A percentile compares a stretch with the other conserved stretches of the same genome.
These are phyloP conservation scores for Mrakia blollopis DNA, from an alignment of 768 basidiomycete genomes.

Conservation along the genomic window DNA sequence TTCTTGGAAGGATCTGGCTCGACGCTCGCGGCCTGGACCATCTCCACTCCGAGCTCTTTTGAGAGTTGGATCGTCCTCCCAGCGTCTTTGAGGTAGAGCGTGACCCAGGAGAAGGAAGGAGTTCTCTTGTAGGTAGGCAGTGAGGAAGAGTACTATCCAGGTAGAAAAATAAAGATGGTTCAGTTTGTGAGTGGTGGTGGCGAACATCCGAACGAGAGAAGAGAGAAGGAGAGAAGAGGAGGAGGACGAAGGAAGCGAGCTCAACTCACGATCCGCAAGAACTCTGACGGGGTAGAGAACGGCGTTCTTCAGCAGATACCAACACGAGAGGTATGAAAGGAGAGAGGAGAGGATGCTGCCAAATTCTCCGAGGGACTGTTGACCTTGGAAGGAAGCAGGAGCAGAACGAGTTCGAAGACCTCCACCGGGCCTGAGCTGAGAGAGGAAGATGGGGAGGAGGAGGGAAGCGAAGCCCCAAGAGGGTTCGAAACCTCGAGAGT, in stretches of 20 bases:
- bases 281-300: background rate
- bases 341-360: background rate
- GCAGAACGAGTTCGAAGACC: background rate
- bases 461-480: background rate
- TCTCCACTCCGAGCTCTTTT: background rate
- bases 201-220: background rate
- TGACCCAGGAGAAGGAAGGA: constrained; percentile 1
- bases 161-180: background rate
- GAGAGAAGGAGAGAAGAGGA: too few species aligned
- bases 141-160: background rate
- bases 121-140: background rate
- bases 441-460: background rate
- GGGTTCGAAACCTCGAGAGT: background rate
- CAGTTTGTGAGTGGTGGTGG: background rate
- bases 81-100: constrained; percentile 10
- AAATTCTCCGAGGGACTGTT: background rate
- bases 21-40: background rate
- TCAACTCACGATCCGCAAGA: background rate
- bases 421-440: background rate
- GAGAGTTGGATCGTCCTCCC: background rate
- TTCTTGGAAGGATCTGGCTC: background rate
- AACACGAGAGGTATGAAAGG: background rate
- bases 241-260: background rate
- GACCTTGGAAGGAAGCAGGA: too few species aligned
- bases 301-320: background rate